Percentiles rank a stretch among this genome's conserved stretches.
These are phyloP conservation scores for Tricholoma bakamatsutake DNA, from an alignment of 768 basidiomycete genomes.

Conservation along the genomic window DNA sequence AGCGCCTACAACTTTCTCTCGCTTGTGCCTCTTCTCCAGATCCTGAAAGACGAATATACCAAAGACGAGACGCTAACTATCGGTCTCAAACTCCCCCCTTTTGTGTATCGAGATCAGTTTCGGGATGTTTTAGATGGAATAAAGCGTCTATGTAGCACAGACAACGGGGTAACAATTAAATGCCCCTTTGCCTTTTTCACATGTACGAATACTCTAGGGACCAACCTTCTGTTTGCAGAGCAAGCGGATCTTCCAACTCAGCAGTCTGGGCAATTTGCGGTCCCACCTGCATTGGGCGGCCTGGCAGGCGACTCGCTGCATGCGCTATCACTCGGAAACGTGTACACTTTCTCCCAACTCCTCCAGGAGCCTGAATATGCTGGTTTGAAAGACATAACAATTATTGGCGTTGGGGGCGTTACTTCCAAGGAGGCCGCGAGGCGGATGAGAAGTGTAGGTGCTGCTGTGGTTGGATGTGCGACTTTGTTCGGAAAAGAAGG, in stretches of 20 bases:
- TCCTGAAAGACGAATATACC: conserved; percentile 44
- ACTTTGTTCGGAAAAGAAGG: conserved; percentile 51
- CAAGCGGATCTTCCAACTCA: conserved; percentile 27
- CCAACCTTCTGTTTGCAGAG: conserved; percentile 55
- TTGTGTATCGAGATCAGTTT: conserved; percentile 58
- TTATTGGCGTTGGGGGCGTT: conserved; percentile 85
- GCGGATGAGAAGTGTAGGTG: conserved; percentile 74
- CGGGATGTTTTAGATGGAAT: conserved; percentile 43
- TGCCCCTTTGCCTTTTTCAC: conserved; percentile 67
- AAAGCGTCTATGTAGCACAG: conserved; percentile 27
- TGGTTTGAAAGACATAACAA: conserved; percentile 41
- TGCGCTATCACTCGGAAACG: conserved; percentile 73
- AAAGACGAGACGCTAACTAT: conserved; percentile 53
- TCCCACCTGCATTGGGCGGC: conserved; percentile 64
- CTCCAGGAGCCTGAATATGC: conserved; percentile 32
- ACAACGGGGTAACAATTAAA: conserved; percentile 6
- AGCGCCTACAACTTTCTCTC: conserved; percentile 55
- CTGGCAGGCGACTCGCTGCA: conserved; percentile 76
- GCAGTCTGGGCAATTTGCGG: conserved; percentile 36
- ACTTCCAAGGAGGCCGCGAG: conserved; percentile 49
- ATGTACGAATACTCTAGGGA: conserved; percentile 78
- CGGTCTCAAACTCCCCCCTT: conserved; percentile 80
- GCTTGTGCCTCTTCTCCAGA: conserved; percentile 48
- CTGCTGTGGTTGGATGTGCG: conserved; percentile 59
- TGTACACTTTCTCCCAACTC: conserved; percentile 52